Conservation (phyloP, 2,329 filamentous ascomycete species). For the Colletotrichum graminicola region DNA sequence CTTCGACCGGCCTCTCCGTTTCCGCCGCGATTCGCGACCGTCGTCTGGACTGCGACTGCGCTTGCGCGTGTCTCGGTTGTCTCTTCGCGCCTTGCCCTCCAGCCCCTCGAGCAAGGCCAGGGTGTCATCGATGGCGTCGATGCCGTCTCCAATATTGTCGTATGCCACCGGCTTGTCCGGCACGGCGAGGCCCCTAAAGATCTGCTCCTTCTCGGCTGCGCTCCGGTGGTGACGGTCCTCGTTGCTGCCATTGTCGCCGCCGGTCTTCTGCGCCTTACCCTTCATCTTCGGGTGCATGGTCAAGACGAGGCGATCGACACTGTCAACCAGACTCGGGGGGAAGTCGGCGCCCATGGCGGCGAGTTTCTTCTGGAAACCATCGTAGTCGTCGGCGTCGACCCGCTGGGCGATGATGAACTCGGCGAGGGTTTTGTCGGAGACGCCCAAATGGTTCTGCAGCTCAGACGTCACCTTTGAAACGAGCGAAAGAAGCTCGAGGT, state of each 20-base stretch:
- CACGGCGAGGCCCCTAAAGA: conserved; percentile 92
- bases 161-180: conserved; percentile 75
- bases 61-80: conserved; percentile 61
- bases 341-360: conserved; percentile 84
- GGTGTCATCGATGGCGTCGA: conserved; percentile 89
- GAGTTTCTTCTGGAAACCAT: conserved; percentile 82
- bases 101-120: conserved; percentile 91
- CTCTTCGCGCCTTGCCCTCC: conserved; percentile 71
- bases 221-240: conserved; percentile 56
- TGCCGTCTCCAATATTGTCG: conserved; percentile 53
- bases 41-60: conserved; percentile 71
- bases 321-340: conserved; percentile 87
- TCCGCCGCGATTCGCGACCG: conserved; percentile 57
- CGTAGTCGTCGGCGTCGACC: conserved; percentile 75
- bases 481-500: conserved; percentile 92
- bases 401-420: conserved; percentile 97
- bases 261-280: conserved; percentile 57
- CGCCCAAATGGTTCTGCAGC: conserved; percentile 91
- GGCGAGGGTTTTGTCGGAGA: conserved; percentile 93
- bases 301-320: conserved; percentile 87
- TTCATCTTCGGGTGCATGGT: conserved; percentile 95
- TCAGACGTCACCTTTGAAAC: conserved; percentile 96
- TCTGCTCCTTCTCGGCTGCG: conserved; percentile 78
- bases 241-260: conserved; percentile 51
- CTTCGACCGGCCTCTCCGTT: conserved; percentile 56